Conservation (phyloP, 2,329 filamentous ascomycete species). For the Pseudogymnoascus destructans region DNA sequence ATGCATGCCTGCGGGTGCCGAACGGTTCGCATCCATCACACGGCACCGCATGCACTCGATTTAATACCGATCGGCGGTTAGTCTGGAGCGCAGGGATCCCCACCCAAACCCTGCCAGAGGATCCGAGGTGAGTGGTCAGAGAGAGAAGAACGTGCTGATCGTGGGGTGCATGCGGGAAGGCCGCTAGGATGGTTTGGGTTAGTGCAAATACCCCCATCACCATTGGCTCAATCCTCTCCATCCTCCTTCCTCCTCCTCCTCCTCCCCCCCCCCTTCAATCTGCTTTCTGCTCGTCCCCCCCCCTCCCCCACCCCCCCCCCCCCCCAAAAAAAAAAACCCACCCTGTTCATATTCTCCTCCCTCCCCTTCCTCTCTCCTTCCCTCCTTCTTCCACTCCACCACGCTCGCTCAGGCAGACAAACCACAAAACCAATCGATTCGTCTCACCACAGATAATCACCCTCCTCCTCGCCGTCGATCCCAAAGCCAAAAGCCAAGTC, state of each 20-base stretch:
- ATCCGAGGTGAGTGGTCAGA: too few species aligned
- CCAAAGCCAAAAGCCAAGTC: slow-evolving; percentile 4
- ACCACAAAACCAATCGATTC: neutral
- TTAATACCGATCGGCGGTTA: too few species aligned
- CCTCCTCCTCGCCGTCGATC: neutral
- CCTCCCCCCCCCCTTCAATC: neutral
- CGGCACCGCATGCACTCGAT: too few species aligned
- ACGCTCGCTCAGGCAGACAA: slow-evolving; percentile 1
- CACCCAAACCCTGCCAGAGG: too few species aligned
- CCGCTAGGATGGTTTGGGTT: too few species aligned
- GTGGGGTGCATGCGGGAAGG: too few species aligned
- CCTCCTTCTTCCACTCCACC: neutral
- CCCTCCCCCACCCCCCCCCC: neutral
- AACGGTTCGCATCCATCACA: too few species aligned
- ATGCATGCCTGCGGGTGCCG: too few species aligned
- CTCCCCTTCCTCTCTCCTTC: neutral
- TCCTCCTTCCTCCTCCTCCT: neutral
- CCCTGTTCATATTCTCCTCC: neutral
- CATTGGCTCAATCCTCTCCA: neutral
- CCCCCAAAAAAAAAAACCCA: too few species aligned
- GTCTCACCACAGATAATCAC: neutral
- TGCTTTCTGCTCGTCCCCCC: neutral
- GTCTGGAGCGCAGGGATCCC: too few species aligned
- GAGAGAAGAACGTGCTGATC: too few species aligned
- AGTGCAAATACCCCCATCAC: neutral